Conservation (phyloP, 805 yeast genomes). For the Metschnikowia arizonensis region DNA sequence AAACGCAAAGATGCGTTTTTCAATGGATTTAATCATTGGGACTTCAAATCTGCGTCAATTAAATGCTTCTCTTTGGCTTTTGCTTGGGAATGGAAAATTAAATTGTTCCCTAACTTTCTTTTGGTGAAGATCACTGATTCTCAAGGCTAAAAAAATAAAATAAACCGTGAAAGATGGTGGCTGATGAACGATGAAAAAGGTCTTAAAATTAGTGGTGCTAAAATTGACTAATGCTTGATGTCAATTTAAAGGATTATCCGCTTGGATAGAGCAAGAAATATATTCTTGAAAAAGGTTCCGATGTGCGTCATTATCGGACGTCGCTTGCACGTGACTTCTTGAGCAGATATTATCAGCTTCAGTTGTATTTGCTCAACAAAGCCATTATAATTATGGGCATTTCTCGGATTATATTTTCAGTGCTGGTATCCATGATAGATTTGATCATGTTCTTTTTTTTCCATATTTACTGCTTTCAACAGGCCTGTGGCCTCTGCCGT, state of each 20-base stretch:
- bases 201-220: background rate
- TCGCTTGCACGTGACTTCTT: background rate
- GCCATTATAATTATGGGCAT: too few species aligned
- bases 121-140: background rate
- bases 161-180: background rate
- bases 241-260: background rate
- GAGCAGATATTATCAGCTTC: background rate
- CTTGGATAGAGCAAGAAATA: background rate
- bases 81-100: background rate
- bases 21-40: slow-evolving; percentile 3
- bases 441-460: too few species aligned
- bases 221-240: background rate
- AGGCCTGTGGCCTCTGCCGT: background rate
- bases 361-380: background rate
- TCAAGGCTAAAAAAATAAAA: background rate
- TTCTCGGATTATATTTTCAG: too few species aligned
- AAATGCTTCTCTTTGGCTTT: background rate
- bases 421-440: too few species aligned
- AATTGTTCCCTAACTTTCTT: background rate
- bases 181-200: background rate
- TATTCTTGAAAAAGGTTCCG: background rate
- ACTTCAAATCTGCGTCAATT: too few species aligned
- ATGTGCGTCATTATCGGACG: slow-evolving; percentile 3
- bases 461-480: background rate
- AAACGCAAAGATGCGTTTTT: background rate